Evolutionary conservation across 2,329 filamentous ascomycete genomes (phyloP), one percentile per base, ranked within the genome.

Genomic region (Talaromyces sp.): DNA sequence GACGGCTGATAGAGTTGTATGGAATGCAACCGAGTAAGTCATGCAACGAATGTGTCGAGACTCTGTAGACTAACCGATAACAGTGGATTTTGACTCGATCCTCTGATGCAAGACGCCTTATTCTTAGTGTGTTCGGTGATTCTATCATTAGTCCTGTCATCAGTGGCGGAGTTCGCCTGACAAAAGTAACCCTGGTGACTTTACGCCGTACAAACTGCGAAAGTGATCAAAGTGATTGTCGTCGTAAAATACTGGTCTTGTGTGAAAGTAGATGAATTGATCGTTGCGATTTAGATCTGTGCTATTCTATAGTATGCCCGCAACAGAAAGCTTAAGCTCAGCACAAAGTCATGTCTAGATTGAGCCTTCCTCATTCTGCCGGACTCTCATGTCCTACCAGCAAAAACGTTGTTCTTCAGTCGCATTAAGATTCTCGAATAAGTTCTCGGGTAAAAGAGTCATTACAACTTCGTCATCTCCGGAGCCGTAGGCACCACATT

Each of bases 51-150:
- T n/a, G 5, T 21, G 14, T 54, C n/a, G 31, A 9, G 3, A 23
- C 23, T 37, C 7, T 5, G 1, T 18, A 9, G 12, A 23, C 52
- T 62, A 31, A 62, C 25, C 46, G 39, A 21, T 39, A 25, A 35
- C n/a, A 48, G 52, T 28, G 4, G n/a, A 35, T 23, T 37, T 31
- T 62, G 52, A 58, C 54, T 62, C 31, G 60, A 58, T 57, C 54
- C 54, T 14, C n/a, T 40, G 9, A 7, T 57, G 11, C 46, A 61
- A 25, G 50, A 61, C 23, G 35, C 39, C 11, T 21, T 61, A 61
- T 55, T 61, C 59, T 35, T 57, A 31, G 8, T 48, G 7, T 62
- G 52, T 21, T 58, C 42, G 14, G 5, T 62, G n/a, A 33, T 58
- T 14, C 7, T 62, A 48, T 58, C 35, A 42, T 31, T 57, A 57